These are phyloP conservation scores for Eragrostis tef DNA, from an alignment of 202 grass and related monocot species.

Conservation along the genomic window DNA sequence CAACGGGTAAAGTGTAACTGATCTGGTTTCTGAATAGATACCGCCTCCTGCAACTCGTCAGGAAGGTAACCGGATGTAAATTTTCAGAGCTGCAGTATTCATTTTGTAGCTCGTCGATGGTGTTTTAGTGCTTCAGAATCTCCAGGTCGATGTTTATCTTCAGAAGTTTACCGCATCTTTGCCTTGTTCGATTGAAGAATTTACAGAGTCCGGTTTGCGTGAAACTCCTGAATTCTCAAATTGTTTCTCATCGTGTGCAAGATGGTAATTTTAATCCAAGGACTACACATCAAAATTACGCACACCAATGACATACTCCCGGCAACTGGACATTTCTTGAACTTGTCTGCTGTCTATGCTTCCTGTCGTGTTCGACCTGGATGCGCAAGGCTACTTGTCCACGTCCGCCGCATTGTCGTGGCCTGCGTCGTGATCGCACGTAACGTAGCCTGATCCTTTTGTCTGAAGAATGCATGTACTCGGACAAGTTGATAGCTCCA, in stretches of 20 bases:
- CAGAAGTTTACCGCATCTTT: too few species aligned
- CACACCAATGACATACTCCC: neutral
- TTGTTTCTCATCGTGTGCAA: neutral
- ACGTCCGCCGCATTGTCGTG: neutral
- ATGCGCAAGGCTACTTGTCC: neutral
- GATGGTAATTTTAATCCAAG: neutral
- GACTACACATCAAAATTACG: neutral
- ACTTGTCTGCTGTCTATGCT: neutral
- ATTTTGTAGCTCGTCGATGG: neutral
- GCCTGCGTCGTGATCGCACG: slow-evolving; percentile 15
- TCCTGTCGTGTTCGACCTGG: neutral
- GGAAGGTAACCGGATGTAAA: neutral
- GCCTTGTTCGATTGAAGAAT: neutral
- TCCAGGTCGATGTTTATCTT: too few species aligned
- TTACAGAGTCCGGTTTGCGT: neutral
- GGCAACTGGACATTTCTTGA: neutral
- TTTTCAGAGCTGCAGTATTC: neutral
- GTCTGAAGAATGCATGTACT: neutral
- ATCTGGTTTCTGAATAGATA: neutral
- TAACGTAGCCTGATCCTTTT: neutral
- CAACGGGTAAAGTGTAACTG: neutral
- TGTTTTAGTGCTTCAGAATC: neutral
- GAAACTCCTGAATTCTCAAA: neutral
- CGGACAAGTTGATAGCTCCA: neutral
- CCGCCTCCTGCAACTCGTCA: neutral